Conservation (phyloP, 2,329 filamentous ascomycete species). For the Alternaria infectoria region DNA sequence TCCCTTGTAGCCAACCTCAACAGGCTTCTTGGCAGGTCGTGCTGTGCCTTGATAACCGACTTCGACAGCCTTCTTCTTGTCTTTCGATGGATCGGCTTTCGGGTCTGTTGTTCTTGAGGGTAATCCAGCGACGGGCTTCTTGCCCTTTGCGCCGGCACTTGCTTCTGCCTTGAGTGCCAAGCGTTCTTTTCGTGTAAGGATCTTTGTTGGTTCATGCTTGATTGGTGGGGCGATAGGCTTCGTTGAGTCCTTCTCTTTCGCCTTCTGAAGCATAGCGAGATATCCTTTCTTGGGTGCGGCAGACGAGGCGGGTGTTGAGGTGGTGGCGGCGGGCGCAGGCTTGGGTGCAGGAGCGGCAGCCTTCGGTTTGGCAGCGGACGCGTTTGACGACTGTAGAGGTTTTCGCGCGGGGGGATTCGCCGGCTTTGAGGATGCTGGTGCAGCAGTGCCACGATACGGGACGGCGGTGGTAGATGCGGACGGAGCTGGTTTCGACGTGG, state of each 20-base stretch:
- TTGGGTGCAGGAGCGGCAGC: slow-evolving; percentile 28
- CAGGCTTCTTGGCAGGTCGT: slow-evolving; percentile 46
- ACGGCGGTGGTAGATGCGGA: slow-evolving; percentile 30
- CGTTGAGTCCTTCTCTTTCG: slow-evolving; percentile 63
- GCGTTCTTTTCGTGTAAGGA: slow-evolving; percentile 64
- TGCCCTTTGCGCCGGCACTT: slow-evolving; percentile 44
- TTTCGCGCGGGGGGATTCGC: slow-evolving; percentile 32
- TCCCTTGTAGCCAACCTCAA: slow-evolving; percentile 46
- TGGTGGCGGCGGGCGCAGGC: slow-evolving; percentile 23
- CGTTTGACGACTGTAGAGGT: slow-evolving; percentile 23
- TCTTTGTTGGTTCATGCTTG: slow-evolving; percentile 76
- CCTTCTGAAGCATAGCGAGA: slow-evolving; percentile 75
- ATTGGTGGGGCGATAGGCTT: slow-evolving; percentile 67
- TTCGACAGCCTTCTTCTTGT: slow-evolving; percentile 48
- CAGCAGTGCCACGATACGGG: slow-evolving; percentile 49
- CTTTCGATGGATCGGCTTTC: slow-evolving; percentile 36
- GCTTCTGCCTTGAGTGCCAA: slow-evolving; percentile 53
- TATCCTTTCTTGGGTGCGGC: slow-evolving; percentile 73
- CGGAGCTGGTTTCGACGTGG: slow-evolving; percentile 30
- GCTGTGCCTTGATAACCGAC: slow-evolving; percentile 58
- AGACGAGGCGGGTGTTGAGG: slow-evolving; percentile 30
- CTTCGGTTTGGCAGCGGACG: slow-evolving; percentile 25
- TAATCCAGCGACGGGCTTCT: slow-evolving; percentile 32
- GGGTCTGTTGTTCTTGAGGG: slow-evolving; percentile 19
- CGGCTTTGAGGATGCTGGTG: slow-evolving; percentile 31